These are phyloP conservation scores for Microbotryum scabiosae DNA, from an alignment of 1,284 basidiomycete species.

Conservation along the genomic window DNA sequence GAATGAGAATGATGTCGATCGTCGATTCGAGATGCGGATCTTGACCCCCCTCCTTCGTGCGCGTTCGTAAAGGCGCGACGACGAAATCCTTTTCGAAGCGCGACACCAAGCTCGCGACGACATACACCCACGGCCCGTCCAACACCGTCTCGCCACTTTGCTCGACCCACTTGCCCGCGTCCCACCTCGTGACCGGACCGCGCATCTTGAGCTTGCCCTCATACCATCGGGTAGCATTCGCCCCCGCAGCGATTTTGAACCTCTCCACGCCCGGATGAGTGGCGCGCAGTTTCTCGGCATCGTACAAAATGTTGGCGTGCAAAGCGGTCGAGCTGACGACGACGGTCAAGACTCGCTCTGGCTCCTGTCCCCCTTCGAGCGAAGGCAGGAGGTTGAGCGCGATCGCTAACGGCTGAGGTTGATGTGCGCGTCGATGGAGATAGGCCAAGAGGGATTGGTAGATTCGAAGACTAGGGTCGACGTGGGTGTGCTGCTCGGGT, in stretches of 20 bases:
- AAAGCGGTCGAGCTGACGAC: slow-evolving; percentile 52
- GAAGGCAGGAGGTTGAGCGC: slow-evolving; percentile 61
- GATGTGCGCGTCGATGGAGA: slow-evolving; percentile 48
- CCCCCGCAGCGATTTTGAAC: slow-evolving; percentile 71
- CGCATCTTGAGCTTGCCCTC: slow-evolving; percentile 52
- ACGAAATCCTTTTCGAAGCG: slow-evolving; percentile 72
- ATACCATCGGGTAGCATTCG: slow-evolving; percentile 69
- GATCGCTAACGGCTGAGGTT: slow-evolving; percentile 44
- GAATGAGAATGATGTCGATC: slow-evolving; percentile 73
- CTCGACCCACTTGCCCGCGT: slow-evolving; percentile 42
- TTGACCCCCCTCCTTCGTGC: neutral
- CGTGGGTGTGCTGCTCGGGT: slow-evolving; percentile 47
- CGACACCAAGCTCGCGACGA: slow-evolving; percentile 70
- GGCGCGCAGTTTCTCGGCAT: slow-evolving; percentile 65
- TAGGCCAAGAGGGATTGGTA: slow-evolving; percentile 45
- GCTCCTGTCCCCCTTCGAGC: no score
- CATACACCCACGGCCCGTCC: slow-evolving; percentile 72
- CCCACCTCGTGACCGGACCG: slow-evolving; percentile 50
- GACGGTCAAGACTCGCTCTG: slow-evolving; percentile 35
- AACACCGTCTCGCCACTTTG: slow-evolving; percentile 43
- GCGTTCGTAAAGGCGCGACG: slow-evolving; percentile 53
- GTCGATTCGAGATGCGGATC: slow-evolving; percentile 39
- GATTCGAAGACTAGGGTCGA: slow-evolving; percentile 35
- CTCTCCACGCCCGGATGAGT: slow-evolving; percentile 67
- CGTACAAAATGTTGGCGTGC: slow-evolving; percentile 76